Base-by-base conservation (phyloP, 1,284 basidiomycete genomes). In the Leccinum pachyderme region DNA sequence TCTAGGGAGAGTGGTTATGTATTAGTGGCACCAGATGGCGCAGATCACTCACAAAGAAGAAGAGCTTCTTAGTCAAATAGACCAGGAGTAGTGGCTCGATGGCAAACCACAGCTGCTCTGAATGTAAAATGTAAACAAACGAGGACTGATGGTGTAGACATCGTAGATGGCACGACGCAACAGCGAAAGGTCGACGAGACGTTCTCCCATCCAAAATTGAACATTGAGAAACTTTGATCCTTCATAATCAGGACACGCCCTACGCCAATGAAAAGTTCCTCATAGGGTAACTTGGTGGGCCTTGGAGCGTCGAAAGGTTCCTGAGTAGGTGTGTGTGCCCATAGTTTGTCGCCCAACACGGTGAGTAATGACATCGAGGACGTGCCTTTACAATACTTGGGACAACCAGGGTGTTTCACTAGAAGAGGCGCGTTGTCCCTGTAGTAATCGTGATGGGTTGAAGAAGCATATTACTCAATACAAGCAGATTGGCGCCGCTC, bases 171-270 rank as follows among this genome's bases (percentile, higher is more conserved):
- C 67, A 11, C 64, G 63, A 3, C 49, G 35, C 12, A 69, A 44
- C 12, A 66, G 25, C 0, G 48, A 11, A 58, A 31, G 11, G 29
- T 24, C 1, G 49, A 25, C 1, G 39, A 46, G 24, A 65, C 6
- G 27, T 39, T 27, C 24, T 55, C 51, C 55, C 52, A 63, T 13
- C 27, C 45, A 25, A 66, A 39, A 28, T 46, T 49, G 28, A 59
- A 51, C n/a, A 57, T 24, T 22, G 33, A 48, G 7, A 54, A 53
- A 12, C 8, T 25, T 2, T 48, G 46, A 15, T 61, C 59, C 2
- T 66, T 57, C 12, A 47, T 18, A 28, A 66, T 35, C 7, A 68
- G 51, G 31, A 68, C 31, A 7, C 63, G 67, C 64, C 64, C 69
- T 32, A 66, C 55, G 15, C 64, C 67, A 13, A 66, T 47, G 15